Evolutionary conservation across 2,329 filamentous ascomycete species (phyloP).

Genomic region (Kalmusia sp.): DNA sequence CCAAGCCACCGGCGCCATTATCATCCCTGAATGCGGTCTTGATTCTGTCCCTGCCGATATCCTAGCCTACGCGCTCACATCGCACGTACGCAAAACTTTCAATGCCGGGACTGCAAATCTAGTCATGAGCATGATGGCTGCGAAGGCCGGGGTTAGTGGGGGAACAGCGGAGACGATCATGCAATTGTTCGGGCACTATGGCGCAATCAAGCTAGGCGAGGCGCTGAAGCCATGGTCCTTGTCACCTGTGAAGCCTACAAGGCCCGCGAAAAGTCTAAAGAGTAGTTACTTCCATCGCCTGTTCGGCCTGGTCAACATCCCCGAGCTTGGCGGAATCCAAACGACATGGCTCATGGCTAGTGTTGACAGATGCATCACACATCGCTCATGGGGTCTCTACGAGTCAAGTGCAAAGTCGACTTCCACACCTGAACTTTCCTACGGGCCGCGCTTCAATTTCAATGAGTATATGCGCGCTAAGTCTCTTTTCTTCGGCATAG

Average conservation of each 20-base stretch:
- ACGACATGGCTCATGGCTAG: slow-evolving; percentile 61
- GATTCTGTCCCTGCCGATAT: slow-evolving; percentile 69
- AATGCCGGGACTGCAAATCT: slow-evolving; percentile 59
- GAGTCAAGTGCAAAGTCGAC: slow-evolving; percentile 30
- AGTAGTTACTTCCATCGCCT: slow-evolving; percentile 50
- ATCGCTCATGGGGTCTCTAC: slow-evolving; percentile 66
- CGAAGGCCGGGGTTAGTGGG: slow-evolving; percentile 59
- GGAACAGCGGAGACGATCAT: slow-evolving; percentile 72
- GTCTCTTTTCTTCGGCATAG: slow-evolving; percentile 55
- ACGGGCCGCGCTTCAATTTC: slow-evolving; percentile 65
- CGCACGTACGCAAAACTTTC: slow-evolving; percentile 60
- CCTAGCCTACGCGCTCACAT: slow-evolving; percentile 60
- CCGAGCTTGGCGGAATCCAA: slow-evolving; percentile 66
- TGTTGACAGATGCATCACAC: slow-evolving; percentile 64
- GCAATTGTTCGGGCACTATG: slow-evolving; percentile 58
- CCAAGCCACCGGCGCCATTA: slow-evolving; percentile 66
- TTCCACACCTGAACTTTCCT: slow-evolving; percentile 53
- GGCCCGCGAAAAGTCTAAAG: slow-evolving; percentile 41
- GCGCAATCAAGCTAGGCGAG: slow-evolving; percentile 55
- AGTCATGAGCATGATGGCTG: slow-evolving; percentile 59
- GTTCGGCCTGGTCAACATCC: slow-evolving; percentile 61
- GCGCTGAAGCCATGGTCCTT: slow-evolving; percentile 60
- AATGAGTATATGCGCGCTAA: slow-evolving; percentile 62
- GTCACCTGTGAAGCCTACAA: slow-evolving; percentile 52
- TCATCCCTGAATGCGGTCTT: slow-evolving; percentile 66